Conservation (phyloP, 176 grass and related monocot genomes). For the Aegilops umbellulata region DNA sequence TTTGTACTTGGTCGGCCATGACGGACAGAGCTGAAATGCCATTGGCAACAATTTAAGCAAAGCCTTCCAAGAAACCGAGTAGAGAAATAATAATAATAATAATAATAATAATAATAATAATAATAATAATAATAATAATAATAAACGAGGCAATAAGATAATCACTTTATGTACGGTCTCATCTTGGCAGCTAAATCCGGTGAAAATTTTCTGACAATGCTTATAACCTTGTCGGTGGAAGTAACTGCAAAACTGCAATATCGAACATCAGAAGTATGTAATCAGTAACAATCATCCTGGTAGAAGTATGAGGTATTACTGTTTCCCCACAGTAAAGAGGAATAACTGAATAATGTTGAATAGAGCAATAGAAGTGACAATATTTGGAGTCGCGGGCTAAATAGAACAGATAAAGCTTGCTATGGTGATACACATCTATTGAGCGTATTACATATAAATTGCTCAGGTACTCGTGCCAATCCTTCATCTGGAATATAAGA, state of each 20-base stretch:
- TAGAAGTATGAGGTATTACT: too few relatives aligned
- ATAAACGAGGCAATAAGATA: background rate
- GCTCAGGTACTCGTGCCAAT: too few relatives aligned
- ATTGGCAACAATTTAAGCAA: background rate
- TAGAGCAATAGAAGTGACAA: constrained; percentile 21
- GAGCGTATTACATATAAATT: too few relatives aligned
- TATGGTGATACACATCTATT: too few relatives aligned
- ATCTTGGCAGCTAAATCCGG: constrained; percentile 94
- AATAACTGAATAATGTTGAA: background rate
- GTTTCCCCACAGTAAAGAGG: background rate
- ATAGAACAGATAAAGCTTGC: too few relatives aligned
- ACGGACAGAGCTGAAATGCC: constrained; percentile 37
- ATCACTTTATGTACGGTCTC: constrained; percentile 72
- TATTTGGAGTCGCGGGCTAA: background rate
- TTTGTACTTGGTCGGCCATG: constrained; percentile 34
- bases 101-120: background rate
- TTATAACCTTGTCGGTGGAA: constrained; percentile 81
- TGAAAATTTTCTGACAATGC: constrained; percentile 71
- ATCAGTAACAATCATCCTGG: background rate
- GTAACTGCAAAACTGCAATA: constrained; percentile 67
- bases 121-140: background rate
- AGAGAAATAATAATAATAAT: background rate
- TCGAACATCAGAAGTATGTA: background rate
- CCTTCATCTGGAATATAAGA: too few relatives aligned
- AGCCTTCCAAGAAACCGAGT: background rate